Conservation (phyloP, 2,329 filamentous ascomycete species). For the Rhinocladiella mackenziei region DNA sequence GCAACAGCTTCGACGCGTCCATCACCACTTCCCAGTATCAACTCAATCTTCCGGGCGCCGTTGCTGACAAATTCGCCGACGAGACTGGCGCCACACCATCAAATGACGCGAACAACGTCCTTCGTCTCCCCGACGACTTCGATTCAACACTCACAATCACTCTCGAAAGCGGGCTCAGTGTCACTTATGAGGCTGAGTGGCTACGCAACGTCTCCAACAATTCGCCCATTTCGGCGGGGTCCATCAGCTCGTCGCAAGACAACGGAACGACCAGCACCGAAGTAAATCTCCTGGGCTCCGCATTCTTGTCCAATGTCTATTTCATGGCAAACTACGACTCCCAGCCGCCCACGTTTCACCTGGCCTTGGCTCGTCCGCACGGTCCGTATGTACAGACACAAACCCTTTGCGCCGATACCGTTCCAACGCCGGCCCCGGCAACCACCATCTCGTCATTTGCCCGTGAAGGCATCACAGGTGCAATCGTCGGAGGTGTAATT, state of each 20-base stretch:
- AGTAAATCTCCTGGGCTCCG: slow-evolving; percentile 35
- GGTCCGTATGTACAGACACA: slow-evolving; percentile 41
- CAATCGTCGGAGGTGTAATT: slow-evolving; percentile 32
- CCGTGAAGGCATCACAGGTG: slow-evolving; percentile 25
- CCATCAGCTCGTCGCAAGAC: slow-evolving; percentile 30
- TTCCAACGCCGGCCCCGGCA: slow-evolving; percentile 33
- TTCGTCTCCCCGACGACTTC: slow-evolving; percentile 38
- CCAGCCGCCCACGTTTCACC: slow-evolving; percentile 36
- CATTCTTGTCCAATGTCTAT: slow-evolving; percentile 44
- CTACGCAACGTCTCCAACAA: slow-evolving; percentile 34
- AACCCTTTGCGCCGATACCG: slow-evolving; percentile 39
- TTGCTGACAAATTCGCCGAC: slow-evolving; percentile 41
- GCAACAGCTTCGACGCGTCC: slow-evolving; percentile 39
- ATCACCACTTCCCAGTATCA: slow-evolving; percentile 44
- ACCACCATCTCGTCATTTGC: slow-evolving; percentile 19
- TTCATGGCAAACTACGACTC: slow-evolving; percentile 44
- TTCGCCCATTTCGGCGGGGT: slow-evolving; percentile 27
- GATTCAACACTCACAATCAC: slow-evolving; percentile 41
- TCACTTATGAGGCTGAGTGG: slow-evolving; percentile 39
- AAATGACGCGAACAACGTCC: slow-evolving; percentile 26
- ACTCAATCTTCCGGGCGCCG: slow-evolving; percentile 39
- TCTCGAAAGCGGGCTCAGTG: slow-evolving; percentile 38
- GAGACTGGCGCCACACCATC: slow-evolving; percentile 31
- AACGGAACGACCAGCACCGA: slow-evolving; percentile 27
- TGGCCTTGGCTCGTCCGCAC: slow-evolving; percentile 39